Conservation (phyloP, 306 rosid species). For the Senna tora region DNA sequence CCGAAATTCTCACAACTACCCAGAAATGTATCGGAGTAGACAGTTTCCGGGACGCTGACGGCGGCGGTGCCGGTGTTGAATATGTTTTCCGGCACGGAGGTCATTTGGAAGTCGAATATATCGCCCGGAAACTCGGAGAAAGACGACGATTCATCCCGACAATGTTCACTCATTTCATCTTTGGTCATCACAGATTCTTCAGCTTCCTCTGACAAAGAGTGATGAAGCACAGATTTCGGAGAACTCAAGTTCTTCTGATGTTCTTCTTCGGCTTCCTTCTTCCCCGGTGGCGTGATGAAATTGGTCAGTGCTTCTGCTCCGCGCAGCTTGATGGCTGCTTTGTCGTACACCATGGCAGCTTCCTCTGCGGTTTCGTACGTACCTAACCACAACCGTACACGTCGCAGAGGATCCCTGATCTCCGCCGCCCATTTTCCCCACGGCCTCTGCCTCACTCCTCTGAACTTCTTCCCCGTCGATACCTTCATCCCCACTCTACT, state of each 20-base stretch:
- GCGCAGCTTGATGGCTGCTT: conserved; percentile 89
- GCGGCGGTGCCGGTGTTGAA: conserved; percentile 38
- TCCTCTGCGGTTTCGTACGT: conserved; percentile 95
- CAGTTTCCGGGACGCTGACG: conserved; percentile 28
- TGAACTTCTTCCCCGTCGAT: conserved; percentile 58
- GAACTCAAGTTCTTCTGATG: conserved; percentile 48
- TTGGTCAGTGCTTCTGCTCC: conserved; percentile 96
- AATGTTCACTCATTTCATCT: conserved; percentile 36
- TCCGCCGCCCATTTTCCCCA: conserved; percentile 99
- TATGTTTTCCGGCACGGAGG: conserved; percentile 44
- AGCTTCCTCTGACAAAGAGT: conserved; percentile 57
- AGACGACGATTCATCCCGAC: conserved; percentile 32
- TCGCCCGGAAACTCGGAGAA: conserved; percentile 50
- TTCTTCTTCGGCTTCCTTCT: conserved; percentile 49
- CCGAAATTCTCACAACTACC: conserved; percentile 47
- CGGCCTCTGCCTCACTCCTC: conserved; percentile 95
- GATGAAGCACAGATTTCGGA: conserved; percentile 77
- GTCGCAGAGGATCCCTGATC: conserved; percentile 85
- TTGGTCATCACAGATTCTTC: conserved; percentile 45
- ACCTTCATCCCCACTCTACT: conserved; percentile 22
- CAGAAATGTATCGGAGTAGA: conserved; percentile 34
- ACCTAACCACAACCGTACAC: conserved; percentile 93
- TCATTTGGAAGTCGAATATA: conserved; percentile 58
- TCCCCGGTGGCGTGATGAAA: conserved; percentile 55
- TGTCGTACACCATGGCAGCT: conserved; percentile 93